These are phyloP conservation scores for Omphalotus olearius DNA, from an alignment of 1,284 basidiomycete species.

Conservation along the genomic window DNA sequence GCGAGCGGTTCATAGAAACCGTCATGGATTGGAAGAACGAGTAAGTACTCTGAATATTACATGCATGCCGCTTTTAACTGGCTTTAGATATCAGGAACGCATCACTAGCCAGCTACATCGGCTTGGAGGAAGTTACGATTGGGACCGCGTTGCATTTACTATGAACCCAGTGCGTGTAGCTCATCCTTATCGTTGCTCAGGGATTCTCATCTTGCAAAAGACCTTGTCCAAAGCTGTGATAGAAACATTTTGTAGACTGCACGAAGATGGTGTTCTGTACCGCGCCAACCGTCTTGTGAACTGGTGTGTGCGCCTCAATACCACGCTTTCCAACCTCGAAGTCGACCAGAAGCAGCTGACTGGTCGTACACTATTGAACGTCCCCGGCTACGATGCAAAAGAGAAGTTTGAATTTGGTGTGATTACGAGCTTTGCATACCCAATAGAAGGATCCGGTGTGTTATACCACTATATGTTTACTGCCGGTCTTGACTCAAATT, in stretches of 20 bases:
- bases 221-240: constrained; percentile 82
- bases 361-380: constrained; percentile 84
- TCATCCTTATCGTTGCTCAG: background rate
- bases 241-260: constrained; percentile 88
- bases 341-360: constrained; percentile 94
- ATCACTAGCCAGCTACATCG: constrained; percentile 90
- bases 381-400: constrained; percentile 92
- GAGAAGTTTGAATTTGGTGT: constrained; percentile 98
- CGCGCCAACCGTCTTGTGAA: constrained; percentile 97
- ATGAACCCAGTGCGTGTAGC: constrained; percentile 79
- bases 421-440: constrained; percentile 94
- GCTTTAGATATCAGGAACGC: constrained; percentile 75
- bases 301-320: constrained; percentile 97
- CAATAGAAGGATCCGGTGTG: constrained; percentile 78
- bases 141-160: constrained; percentile 92
- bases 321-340: constrained; percentile 95
- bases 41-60: constrained; percentile 37
- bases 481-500: background rate
- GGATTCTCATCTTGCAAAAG: constrained; percentile 32
- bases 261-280: constrained; percentile 94
- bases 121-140: constrained; percentile 93
- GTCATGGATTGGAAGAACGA: constrained; percentile 98
- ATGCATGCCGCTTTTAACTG: constrained; percentile 5
- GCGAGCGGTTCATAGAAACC: constrained; percentile 88
- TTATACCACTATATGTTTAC: background rate